Evolutionary conservation across 108 stramenopile genomes (phyloP), one percentile per base, ranked within the genome.

Genomic region (Nitzschia palea): DNA sequence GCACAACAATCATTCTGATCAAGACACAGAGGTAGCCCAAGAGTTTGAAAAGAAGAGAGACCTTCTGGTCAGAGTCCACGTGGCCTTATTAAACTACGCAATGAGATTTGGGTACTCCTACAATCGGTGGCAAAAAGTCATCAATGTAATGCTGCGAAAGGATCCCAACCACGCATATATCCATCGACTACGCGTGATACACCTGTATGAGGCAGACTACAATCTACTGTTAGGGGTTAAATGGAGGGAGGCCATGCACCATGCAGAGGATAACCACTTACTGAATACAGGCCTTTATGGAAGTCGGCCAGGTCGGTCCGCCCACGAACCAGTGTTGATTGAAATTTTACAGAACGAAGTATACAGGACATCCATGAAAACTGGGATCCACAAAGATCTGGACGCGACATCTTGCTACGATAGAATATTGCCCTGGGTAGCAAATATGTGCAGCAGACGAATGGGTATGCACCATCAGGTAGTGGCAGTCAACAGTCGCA

Each of bases 151-250:
- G 55, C 8, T 56, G 15, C 6, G 6, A 27, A 56, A 56, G 29
- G 55, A 56, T 9, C 28, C 25, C 4, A 27, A 27, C 6, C 9
- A 30, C 29, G 26, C 26, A 14, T n/a, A 51, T 8, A 20, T 51
- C 10, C 50, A 51, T 20, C 50, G 50, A n/a, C 50, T 51, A n/a
- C 18, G 55, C 12, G 55, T 56, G 55, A 56, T 56, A 14, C 55
- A 56, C 31, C 25, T 56, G 8, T 56, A 56, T n/a, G 55, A 56
- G 23, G 26, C 55, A 8, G 55, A 56, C n/a, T 51, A 51, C n/a
- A 51, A 51, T 20, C 50, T 51, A 5, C 50, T 40, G 8, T 14
- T 40, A 10, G 37, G 10, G 8, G 37, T 40, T 8, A 40, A n/a
- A n/a, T n/a, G n/a, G 40, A 42, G 14, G 14, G 40, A 42, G 12